phyloP scores from a whole-genome alignment of 441 rosid genomes.

The Eutrema salsugineum region DNA sequence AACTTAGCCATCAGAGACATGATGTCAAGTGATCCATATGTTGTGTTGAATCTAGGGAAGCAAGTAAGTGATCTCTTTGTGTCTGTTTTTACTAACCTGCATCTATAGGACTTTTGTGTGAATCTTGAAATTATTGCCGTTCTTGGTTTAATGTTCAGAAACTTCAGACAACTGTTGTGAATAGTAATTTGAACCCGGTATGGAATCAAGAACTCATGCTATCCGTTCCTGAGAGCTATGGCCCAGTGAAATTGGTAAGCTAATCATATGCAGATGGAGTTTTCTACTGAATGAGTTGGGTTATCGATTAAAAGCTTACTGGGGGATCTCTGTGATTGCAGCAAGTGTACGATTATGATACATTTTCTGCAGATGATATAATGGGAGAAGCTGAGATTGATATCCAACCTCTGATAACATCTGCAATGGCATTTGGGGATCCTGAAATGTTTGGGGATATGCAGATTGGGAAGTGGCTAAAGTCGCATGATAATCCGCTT shows the following conservation, averaged over 20 bases:
- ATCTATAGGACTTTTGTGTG: background rate
- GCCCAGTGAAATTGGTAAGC: conserved; percentile 80
- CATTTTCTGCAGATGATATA: conserved; percentile 79
- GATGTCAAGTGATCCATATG: conserved; percentile 88
- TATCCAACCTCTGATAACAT: conserved; percentile 71
- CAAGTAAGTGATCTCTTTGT: conserved; percentile 55
- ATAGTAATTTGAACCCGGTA: conserved; percentile 85
- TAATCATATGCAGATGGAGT: background rate
- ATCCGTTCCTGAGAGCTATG: conserved; percentile 75
- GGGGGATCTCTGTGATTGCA: conserved; percentile 24
- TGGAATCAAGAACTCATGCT: conserved; percentile 93
- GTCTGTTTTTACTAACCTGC: background rate
- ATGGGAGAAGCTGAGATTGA: conserved; percentile 95
- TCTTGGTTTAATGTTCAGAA: conserved; percentile 34
- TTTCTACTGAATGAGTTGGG: background rate
- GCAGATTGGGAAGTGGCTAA: conserved; percentile 77
- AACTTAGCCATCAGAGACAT: conserved; percentile 87
- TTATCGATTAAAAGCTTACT: background rate
- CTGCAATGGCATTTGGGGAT: conserved; percentile 73
- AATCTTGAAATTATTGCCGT: background rate
- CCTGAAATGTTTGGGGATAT: conserved; percentile 50
- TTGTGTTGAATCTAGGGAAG: conserved; percentile 68
- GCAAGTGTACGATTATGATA: conserved; percentile 89
- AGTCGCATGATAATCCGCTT: conserved; percentile 53
- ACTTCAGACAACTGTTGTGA: conserved; percentile 78